These are phyloP conservation scores for Scheffersomyces stipitis DNA, from an alignment of 805 yeast species.

Conservation along the genomic window DNA sequence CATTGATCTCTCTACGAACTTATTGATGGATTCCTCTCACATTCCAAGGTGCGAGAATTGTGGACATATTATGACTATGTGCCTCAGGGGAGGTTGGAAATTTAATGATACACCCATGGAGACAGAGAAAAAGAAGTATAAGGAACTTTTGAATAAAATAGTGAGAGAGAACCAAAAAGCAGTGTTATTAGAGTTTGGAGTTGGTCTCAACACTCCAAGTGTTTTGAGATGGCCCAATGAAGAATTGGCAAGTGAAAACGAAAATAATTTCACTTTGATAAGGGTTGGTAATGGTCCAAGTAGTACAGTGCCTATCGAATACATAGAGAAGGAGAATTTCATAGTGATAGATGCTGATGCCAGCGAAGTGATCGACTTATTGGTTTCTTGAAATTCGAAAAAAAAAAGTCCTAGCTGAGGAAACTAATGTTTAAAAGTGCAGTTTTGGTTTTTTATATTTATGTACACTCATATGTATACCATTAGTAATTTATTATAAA, in stretches of 20 bases:
- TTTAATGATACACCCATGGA: neutral
- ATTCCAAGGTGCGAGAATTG: constrained; percentile 1
- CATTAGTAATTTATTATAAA: no score
- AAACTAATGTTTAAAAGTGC: no score
- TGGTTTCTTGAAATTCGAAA: no score
- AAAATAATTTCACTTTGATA: neutral
- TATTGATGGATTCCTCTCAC: neutral
- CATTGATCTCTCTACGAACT: neutral
- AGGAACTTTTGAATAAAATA: neutral
- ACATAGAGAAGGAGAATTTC: neutral
- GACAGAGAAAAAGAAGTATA: neutral
- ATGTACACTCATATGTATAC: no score
- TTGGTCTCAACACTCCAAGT: constrained; percentile 3
- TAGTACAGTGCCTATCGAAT: constrained; percentile 1
- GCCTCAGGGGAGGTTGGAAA: neutral
- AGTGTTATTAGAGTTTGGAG: constrained; percentile 3
- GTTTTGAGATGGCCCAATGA: constrained; percentile 5
- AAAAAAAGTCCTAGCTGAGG: no score
- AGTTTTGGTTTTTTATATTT: no score
- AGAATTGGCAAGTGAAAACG: neutral
- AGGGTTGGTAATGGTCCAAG: constrained; percentile 2
- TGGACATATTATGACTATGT: constrained; percentile 1
- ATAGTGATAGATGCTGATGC: constrained; percentile 1
- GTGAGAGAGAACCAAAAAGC: neutral
- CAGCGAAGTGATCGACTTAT: neutral